Evolutionary conservation across 345 rosid species (phyloP), one percentile per base, ranked within the genome.

Genomic region (Draba incana): DNA sequence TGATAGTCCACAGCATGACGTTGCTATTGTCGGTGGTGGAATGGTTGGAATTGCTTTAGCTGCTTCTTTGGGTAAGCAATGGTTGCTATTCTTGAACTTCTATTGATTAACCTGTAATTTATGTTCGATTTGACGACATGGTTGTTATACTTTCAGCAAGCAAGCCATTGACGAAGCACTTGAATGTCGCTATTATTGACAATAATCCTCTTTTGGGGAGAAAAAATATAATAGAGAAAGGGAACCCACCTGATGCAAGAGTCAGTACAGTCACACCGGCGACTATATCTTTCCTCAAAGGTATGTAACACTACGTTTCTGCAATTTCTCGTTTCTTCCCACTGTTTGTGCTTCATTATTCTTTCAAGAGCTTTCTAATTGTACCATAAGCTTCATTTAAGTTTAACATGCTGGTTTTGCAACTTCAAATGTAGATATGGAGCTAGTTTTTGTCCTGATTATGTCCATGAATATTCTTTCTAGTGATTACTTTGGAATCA

Each of bases 11-110:
- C 85, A 80, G 49, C 86, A 86, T 69, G 97, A 93, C 70, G 74
- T 91, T 81, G 97, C 97, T 60, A 84, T 92, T 63, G 92, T 90
- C 45, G 97, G 99, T 20, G 96, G 96, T 58, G 97, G 97, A 78
- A 87, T 93, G 96, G 99, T 93, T 72, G 97, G 98, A 74, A 84
- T 93, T 81, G 91, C 97, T 75, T 75, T 93, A 50, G 97, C 98
- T 66, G 90, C 92, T 84, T 90, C 98, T 10, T 74, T 93, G 39
- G 97, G 98, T 90, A 69, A 47, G 79, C 58, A 24, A 10, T 54
- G 57, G 31, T 52, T 52, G 35, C 38, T 33, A 23, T 1, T 62
- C 16, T 9, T 43, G 24, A 27, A 8, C 10, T 8, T 47, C 0
- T 54, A 30, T 56, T 8, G 0, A 38, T 48, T 43, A 38, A 5